Percentiles rank a stretch among this genome's conserved stretches.
Conservation (phyloP, 1,284 basidiomycete species). For the Wallemia mellicola region DNA sequence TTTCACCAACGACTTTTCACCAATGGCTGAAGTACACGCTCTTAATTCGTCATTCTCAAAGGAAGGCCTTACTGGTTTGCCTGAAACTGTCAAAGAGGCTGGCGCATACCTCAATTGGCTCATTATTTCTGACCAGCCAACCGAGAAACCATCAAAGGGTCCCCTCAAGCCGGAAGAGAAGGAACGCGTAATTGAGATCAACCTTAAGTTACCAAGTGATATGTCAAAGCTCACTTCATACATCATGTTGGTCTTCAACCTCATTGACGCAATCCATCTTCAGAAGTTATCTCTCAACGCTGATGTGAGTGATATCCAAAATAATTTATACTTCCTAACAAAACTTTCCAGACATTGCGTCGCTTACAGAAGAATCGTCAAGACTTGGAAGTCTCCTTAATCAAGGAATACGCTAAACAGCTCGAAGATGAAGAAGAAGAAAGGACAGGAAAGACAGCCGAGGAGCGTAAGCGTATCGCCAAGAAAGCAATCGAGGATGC, state of each 20-base stretch:
- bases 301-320: conserved; percentile 27
- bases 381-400: conserved; percentile 25
- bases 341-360: conserved; percentile 22
- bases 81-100: background rate
- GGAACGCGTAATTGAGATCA: conserved; percentile 40
- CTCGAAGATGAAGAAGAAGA: conserved; percentile 43
- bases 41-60: background rate
- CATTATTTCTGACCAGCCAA: conserved; percentile 46
- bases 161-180: conserved; percentile 22
- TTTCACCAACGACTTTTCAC: background rate
- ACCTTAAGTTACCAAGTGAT: conserved; percentile 26
- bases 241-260: conserved; percentile 33
- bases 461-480: conserved; percentile 38
- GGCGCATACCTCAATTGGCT: background rate
- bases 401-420: conserved; percentile 17
- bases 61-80: background rate
- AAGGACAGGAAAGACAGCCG: conserved; percentile 20
- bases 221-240: conserved; percentile 26
- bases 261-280: conserved; percentile 32
- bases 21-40: background rate
- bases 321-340: background rate
- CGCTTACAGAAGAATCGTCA: conserved; percentile 43
- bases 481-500: conserved; percentile 36
- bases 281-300: conserved; percentile 28
- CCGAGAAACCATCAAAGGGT: conserved; percentile 25